These are phyloP conservation scores for Begonia fuchsioides DNA, from an alignment of 306 rosid genomes.

Conservation along the genomic window DNA sequence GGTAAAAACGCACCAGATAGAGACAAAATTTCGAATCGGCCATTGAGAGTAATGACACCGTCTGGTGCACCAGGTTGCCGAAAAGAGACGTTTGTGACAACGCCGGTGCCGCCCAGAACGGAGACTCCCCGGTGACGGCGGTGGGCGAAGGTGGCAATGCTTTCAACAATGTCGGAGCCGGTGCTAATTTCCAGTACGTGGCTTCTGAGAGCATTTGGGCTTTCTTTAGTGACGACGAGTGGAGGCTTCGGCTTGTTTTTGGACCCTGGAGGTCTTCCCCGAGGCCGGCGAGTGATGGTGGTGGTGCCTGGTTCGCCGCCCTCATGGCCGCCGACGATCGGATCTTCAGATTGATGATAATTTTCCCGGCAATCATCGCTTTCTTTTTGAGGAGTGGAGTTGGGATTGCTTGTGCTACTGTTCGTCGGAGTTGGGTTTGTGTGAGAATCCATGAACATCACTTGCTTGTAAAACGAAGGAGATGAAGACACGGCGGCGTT, in stretches of 20 bases:
- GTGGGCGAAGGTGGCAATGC: conserved; percentile 52
- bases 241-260: conserved; percentile 75
- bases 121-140: conserved; percentile 80
- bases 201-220: conserved; percentile 79
- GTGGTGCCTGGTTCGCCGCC: conserved; percentile 26
- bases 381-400: conserved; percentile 20
- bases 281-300: conserved; percentile 47
- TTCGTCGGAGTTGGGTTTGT: conserved; percentile 21
- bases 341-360: conserved; percentile 14
- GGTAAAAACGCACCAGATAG: conserved; percentile 73
- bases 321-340: conserved; percentile 19
- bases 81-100: conserved; percentile 54
- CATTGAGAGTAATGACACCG: conserved; percentile 41
- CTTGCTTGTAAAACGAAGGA: conserved; percentile 41
- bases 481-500: conserved; percentile 36
- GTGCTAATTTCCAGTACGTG: conserved; percentile 58
- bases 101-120: conserved; percentile 62
- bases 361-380: conserved; percentile 30
- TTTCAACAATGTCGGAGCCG: conserved; percentile 51
- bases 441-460: conserved; percentile 17
- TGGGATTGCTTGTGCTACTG: conserved; percentile 23
- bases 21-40: conserved; percentile 66
- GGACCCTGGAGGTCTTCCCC: conserved; percentile 86
- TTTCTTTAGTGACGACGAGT: conserved; percentile 50
- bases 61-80: conserved; percentile 52